A percentile compares a stretch with the other conserved stretches of the same genome.
Evolutionary conservation across 345 rosid genomes (phyloP).

Genomic region (Eucalyptus cladocalyx): DNA sequence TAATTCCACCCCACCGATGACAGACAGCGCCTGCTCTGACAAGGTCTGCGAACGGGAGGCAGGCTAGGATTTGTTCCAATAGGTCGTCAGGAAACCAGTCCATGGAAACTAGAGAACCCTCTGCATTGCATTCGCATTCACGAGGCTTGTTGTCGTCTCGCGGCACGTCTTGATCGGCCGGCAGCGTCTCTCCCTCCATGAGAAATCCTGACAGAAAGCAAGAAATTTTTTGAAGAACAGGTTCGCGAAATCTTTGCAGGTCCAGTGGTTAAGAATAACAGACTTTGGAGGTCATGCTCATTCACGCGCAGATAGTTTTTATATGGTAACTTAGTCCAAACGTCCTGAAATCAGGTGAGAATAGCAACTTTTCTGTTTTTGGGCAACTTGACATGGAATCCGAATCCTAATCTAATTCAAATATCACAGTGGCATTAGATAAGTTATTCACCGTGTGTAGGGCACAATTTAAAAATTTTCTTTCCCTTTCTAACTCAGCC

Average conservation of each 20-base stretch:
- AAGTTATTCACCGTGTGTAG: not conserved
- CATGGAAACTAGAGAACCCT: conserved; percentile 36
- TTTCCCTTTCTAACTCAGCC: not conserved
- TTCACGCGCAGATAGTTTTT: not conserved
- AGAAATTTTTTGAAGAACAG: not conserved
- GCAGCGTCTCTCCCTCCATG: conserved; percentile 12
- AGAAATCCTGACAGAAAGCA: not conserved
- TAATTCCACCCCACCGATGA: conserved; percentile 68
- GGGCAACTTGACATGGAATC: not conserved
- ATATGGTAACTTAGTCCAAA: not conserved
- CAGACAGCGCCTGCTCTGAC: conserved; percentile 78
- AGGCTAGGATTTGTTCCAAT: conserved; percentile 64
- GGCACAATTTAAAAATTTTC: not conserved
- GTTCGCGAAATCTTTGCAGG: not conserved
- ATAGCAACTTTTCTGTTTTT: not conserved
- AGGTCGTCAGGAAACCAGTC: conserved; percentile 69
- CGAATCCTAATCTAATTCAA: not conserved
- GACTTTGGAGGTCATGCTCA: not conserved
- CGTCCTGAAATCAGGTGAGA: not conserved
- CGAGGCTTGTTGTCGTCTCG: conserved; percentile 24
- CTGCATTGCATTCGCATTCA: conserved; percentile 23
- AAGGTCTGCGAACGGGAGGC: conserved; percentile 66
- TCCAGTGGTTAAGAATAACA: not conserved
- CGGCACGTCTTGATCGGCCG: conserved; percentile 28
- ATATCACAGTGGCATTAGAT: not conserved